phyloP scores from a whole-genome alignment of 164 flowering plant genomes.

The Saururus chinensis region DNA sequence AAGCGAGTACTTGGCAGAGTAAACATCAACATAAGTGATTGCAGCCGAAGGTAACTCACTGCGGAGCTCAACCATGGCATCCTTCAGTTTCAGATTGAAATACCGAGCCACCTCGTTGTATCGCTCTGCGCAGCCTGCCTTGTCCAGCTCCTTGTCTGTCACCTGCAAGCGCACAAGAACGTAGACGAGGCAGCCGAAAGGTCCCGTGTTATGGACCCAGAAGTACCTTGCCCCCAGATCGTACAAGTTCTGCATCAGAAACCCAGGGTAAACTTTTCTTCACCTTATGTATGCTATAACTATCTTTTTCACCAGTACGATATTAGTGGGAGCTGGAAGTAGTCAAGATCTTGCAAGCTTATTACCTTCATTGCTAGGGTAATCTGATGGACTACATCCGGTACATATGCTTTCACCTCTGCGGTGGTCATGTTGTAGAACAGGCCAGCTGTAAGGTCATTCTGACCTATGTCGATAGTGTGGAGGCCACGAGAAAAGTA shows the following conservation, averaged over 20 bases:
- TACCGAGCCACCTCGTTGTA: conserved; percentile 36
- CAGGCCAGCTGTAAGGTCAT: conserved; percentile 34
- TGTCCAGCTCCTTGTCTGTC: conserved; percentile 26
- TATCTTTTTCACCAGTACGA: too few relatives aligned
- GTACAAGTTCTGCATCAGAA: conserved; percentile 20
- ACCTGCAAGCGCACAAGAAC: conserved; percentile 18
- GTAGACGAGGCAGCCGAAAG: conserved; percentile 45
- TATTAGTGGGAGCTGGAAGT: too few relatives aligned
- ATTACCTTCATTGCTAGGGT: conserved; percentile 1
- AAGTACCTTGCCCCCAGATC: conserved; percentile 36
- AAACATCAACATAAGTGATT: conserved; percentile 45
- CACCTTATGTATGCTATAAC: too few relatives aligned
- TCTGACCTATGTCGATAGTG: conserved; percentile 56
- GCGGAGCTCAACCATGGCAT: conserved; percentile 25
- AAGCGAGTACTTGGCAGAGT: conserved; percentile 35
- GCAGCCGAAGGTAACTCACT: conserved; percentile 27
- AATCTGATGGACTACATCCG: conserved; percentile 35
- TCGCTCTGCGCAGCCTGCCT: conserved; percentile 34
- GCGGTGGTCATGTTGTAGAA: conserved; percentile 26
- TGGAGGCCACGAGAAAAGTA: conserved; percentile 36
- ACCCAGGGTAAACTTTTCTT: neutral
- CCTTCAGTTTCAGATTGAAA: conserved; percentile 29
- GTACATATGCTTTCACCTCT: conserved; percentile 28
- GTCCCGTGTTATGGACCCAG: conserved; percentile 62
- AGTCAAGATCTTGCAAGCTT: too few relatives aligned